Conservation (phyloP, 73 alveolate genomes). For the Tetrahymena thermophila region DNA sequence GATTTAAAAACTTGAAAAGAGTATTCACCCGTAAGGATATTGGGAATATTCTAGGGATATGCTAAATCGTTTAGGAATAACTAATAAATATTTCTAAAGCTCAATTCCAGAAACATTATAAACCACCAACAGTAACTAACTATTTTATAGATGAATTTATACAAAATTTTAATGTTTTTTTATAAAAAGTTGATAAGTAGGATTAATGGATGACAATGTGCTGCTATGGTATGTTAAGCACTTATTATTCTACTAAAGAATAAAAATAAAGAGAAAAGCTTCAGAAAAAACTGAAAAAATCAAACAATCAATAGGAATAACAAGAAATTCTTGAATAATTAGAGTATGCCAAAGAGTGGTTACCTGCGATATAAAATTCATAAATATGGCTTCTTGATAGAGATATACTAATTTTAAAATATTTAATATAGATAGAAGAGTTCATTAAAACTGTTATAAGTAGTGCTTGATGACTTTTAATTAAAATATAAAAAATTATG, state of each 20-base stretch:
- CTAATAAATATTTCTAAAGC: constrained; percentile 2
- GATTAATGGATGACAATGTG: not conserved
- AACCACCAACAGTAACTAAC: not conserved
- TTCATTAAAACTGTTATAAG: not conserved
- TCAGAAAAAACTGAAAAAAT: not conserved
- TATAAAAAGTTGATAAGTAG: not conserved
- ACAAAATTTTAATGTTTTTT: not conserved
- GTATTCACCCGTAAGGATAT: constrained; percentile 3
- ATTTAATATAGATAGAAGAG: not conserved
- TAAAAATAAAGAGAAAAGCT: not conserved
- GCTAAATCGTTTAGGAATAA: constrained; percentile 16
- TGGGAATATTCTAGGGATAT: constrained; percentile 38
- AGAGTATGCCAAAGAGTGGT: not conserved
- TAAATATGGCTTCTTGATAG: not conserved
- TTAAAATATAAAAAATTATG: not conserved
- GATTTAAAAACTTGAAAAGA: not conserved
- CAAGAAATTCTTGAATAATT: not conserved
- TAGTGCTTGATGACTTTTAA: not conserved
- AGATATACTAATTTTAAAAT: not conserved
- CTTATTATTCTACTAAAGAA: not conserved
- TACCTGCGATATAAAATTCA: not conserved
- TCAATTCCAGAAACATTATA: constrained; percentile 14
- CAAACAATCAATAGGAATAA: not conserved
- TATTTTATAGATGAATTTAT: not conserved
- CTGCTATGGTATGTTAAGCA: not conserved